Base-by-base conservation (phyloP, 2,329 filamentous ascomycete genomes). In the Colletotrichum sp. region DNA sequence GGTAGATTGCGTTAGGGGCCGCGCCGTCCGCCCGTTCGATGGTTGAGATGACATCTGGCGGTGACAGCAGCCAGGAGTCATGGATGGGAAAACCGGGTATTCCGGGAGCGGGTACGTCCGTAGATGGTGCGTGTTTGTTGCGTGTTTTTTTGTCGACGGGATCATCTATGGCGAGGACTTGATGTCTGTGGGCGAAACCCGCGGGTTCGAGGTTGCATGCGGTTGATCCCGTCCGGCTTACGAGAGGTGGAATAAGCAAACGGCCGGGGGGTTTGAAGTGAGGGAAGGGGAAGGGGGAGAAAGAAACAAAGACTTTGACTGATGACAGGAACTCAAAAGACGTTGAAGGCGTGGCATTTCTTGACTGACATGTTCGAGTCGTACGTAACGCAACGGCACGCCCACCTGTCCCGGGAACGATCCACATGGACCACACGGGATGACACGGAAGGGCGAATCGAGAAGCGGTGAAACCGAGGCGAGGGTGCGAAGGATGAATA, bases 271-370 rank as follows among this genome's bases (percentile, higher is more conserved):
- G 9, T 14, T 14, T 13, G 34, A 26, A 10, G 12, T 16, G 10
- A 21, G 43, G 21, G 43, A 43, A 39, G 5, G 6, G 39, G 24
- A 48, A 21, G 10, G 39, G 55, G 28, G 24, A 9, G 28, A 18
- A n/a, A 55, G 32, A 28, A 36, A 34, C 30, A 66, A 43, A 32
- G 60, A 43, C 68, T 59, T 59, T 64, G 60, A 39, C 32, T 39
- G 26, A 14, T n/a, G 32, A 7, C 12, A 64, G 60, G 21, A 39
- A 64, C 60, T 24, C 21, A 59, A 67, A 68, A 36, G 61, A 59
- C 68, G 60, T 74, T 74, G 68, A 52, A 60, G 28, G 60, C 61
- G 68, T 74, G 72, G 72, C 68, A 52, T 61, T 36, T 43, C 60
- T 68, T 61, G 36, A 32, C 24, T 43, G 68, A 55, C 18, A 55